A percentile compares a stretch with the other conserved stretches of the same genome.
Evolutionary conservation across 2,329 filamentous ascomycete genomes (phyloP).

Genomic region (Ploettnerulaceae sp.): DNA sequence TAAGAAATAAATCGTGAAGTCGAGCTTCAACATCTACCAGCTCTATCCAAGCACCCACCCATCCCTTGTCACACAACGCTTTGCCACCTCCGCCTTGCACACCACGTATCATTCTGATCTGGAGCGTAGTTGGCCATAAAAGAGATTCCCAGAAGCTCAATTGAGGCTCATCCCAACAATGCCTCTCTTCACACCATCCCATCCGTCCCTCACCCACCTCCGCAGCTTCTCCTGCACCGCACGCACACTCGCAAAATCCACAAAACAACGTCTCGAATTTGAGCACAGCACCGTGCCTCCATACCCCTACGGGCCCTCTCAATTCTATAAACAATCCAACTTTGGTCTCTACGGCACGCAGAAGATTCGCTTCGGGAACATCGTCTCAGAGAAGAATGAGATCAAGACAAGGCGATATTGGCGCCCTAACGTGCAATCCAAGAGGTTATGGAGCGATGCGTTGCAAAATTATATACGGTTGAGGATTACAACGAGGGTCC

Average conservation of each 20-base stretch:
- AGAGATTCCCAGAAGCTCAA: constrained; percentile 8
- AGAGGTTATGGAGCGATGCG: constrained; percentile 60
- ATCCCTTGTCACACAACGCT: too few species aligned
- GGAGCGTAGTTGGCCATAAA: too few species aligned
- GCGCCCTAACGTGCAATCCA: constrained; percentile 63
- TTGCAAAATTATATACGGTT: constrained; percentile 61
- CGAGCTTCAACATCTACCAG: neutral
- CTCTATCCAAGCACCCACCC: neutral
- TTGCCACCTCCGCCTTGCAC: too few species aligned
- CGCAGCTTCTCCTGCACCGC: constrained; percentile 34
- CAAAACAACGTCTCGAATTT: constrained; percentile 33
- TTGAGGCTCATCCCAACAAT: constrained; percentile 20
- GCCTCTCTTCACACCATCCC: constrained; percentile 25
- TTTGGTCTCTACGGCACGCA: constrained; percentile 65
- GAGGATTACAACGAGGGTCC: constrained; percentile 63
- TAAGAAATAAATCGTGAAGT: constrained; percentile 6
- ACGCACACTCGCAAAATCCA: constrained; percentile 32
- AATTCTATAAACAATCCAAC: constrained; percentile 76
- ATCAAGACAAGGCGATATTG: constrained; percentile 68
- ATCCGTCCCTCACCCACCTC: constrained; percentile 27
- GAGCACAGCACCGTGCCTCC: constrained; percentile 42
- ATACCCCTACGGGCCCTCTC: constrained; percentile 69
- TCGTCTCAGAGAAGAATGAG: constrained; percentile 61
- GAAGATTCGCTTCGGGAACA: constrained; percentile 76
- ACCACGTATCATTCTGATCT: too few species aligned